Percentiles rank a stretch among this genome's conserved stretches.
Evolutionary conservation across 164 flowering plant species (phyloP).

Genomic region (Warburgia ugandensis): DNA sequence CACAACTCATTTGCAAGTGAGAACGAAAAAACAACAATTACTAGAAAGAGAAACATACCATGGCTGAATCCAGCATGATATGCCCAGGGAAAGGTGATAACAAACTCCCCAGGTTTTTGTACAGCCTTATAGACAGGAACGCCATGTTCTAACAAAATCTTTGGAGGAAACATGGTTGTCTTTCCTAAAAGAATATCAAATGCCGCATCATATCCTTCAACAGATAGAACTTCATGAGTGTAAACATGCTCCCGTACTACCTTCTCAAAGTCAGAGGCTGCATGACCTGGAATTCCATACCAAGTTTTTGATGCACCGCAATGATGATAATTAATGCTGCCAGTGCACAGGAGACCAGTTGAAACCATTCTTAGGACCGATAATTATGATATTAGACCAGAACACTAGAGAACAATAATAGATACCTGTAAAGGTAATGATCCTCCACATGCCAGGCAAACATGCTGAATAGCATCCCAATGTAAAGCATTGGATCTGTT

Average conservation of each 20-base stretch:
- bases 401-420: background rate
- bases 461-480: slow-evolving; percentile 97
- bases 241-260: slow-evolving; percentile 83
- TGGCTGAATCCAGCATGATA: slow-evolving; percentile 99
- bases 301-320: slow-evolving; percentile 99
- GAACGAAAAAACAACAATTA: background rate
- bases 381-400: background rate
- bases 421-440: slow-evolving; percentile 91
- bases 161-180: slow-evolving; percentile 96
- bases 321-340: slow-evolving; percentile 94
- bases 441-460: slow-evolving; percentile 99
- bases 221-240: slow-evolving; percentile 52
- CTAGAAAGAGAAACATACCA: slow-evolving; percentile 37
- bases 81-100: slow-evolving; percentile 91
- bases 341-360: slow-evolving; percentile 4
- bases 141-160: slow-evolving; percentile 54
- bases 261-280: slow-evolving; percentile 82
- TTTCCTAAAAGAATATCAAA: slow-evolving; percentile 92
- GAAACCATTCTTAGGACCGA: background rate
- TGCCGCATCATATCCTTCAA: slow-evolving; percentile 82
- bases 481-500: slow-evolving; percentile 98
- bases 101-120: slow-evolving; percentile 92
- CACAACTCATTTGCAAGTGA: too few relatives aligned
- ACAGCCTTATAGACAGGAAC: slow-evolving; percentile 91
- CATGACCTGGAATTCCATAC: slow-evolving; percentile 96